These are phyloP conservation scores for Cystobasidium ongulense DNA, from an alignment of 768 basidiomycete species.

Conservation along the genomic window DNA sequence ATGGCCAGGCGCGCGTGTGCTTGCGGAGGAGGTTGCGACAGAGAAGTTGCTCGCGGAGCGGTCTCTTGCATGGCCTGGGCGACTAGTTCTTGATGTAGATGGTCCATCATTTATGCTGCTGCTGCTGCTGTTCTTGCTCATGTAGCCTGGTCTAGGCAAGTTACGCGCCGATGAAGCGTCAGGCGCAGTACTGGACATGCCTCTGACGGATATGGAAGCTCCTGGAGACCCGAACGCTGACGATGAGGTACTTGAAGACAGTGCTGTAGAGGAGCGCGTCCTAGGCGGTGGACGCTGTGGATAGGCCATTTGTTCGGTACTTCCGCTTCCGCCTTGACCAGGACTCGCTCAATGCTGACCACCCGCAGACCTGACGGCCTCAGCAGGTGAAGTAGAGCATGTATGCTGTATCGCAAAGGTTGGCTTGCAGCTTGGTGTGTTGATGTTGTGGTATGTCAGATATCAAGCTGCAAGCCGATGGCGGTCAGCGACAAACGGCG, in stretches of 20 bases:
- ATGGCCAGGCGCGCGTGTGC: neutral
- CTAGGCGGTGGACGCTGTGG: neutral
- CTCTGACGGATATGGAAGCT: conserved; percentile 18
- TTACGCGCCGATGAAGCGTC: neutral
- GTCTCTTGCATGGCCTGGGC: conserved; percentile 3
- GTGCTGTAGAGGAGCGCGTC: conserved; percentile 11
- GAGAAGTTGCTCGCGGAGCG: neutral
- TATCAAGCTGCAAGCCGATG: too few species aligned
- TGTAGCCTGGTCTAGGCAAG: neutral
- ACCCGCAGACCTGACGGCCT: too few species aligned
- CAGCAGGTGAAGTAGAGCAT: too few species aligned
- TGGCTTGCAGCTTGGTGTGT: too few species aligned
- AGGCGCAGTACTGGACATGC: neutral
- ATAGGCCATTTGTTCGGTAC: neutral
- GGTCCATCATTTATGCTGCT: neutral
- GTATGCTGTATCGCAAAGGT: too few species aligned
- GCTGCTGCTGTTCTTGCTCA: neutral
- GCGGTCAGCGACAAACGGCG: too few species aligned
- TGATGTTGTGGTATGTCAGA: too few species aligned
- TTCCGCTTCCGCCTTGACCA: neutral
- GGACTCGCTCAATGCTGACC: too few species aligned
- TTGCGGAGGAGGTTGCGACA: neutral
- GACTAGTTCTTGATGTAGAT: neutral
- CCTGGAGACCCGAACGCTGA: conserved; percentile 28
- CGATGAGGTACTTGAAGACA: conserved; percentile 9